These are phyloP conservation scores for Pterulicium gracile DNA, from an alignment of 1,284 basidiomycete genomes.

Conservation along the genomic window DNA sequence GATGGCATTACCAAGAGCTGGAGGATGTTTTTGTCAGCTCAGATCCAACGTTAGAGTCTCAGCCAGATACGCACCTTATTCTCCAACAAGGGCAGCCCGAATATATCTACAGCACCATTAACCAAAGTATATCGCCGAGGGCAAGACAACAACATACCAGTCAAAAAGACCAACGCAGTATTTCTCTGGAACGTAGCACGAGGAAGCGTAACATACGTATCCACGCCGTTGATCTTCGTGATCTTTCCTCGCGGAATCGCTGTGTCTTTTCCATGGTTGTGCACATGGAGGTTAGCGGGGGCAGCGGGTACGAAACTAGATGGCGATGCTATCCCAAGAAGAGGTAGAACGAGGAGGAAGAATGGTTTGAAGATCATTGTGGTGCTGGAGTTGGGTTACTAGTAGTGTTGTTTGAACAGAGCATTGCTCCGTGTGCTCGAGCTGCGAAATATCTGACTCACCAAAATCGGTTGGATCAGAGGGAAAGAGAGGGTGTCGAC, in stretches of 20 bases:
- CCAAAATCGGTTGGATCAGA: too few species aligned
- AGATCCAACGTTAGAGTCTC: conserved; percentile 10
- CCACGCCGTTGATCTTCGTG: conserved; percentile 11
- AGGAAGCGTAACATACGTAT: conserved; percentile 12
- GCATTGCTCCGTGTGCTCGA: too few species aligned
- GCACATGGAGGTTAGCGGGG: not conserved
- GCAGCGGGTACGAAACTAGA: not conserved
- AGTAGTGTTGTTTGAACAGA: too few species aligned
- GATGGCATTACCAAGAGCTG: not conserved
- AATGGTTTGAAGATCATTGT: too few species aligned
- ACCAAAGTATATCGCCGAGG: not conserved
- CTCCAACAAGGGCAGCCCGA: conserved; percentile 11
- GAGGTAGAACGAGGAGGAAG: not conserved
- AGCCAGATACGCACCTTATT: conserved; percentile 10
- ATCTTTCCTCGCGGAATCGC: conserved; percentile 10
- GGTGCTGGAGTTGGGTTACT: too few species aligned
- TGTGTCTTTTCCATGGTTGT: not conserved
- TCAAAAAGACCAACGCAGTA: conserved; percentile 9
- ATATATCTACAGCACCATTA: conserved; percentile 7
- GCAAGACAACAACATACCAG: conserved; percentile 5
- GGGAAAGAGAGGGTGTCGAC: too few species aligned
- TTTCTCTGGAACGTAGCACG: conserved; percentile 8
- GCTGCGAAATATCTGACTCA: too few species aligned
- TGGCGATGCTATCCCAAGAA: not conserved
- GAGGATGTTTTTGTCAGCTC: conserved; percentile 4